phyloP scores from a whole-genome alignment of 164 flowering plant species.

The Taxillus chinensis region DNA sequence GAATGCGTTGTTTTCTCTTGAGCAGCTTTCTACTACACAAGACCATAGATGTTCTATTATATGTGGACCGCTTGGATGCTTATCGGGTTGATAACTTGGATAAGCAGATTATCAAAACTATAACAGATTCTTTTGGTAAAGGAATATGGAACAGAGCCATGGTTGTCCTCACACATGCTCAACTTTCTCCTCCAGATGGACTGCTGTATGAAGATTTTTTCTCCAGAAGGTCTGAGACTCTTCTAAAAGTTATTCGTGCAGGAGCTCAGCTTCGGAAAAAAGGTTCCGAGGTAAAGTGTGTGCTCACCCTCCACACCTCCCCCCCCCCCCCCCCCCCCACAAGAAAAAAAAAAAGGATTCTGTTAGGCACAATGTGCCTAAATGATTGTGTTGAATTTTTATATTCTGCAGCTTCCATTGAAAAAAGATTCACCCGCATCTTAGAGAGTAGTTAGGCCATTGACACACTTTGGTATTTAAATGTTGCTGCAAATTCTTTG shows the following conservation, averaged over 20 bases:
- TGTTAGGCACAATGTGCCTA: no score
- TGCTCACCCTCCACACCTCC: no score
- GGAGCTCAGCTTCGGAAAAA: conserved; percentile 56
- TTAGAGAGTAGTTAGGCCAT: no score
- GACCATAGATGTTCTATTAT: conserved; percentile 89
- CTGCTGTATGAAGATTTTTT: conserved; percentile 67
- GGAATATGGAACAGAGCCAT: conserved; percentile 72
- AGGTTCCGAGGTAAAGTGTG: conserved; percentile 27
- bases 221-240: conserved; percentile 69
- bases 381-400: no score
- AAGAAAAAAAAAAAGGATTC: no score
- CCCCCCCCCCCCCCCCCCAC: no score
- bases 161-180: conserved; percentile 92
- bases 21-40: conserved; percentile 86
- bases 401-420: no score
- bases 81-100: conserved; percentile 95
- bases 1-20: background rate
- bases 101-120: conserved; percentile 71
- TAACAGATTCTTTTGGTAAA: conserved; percentile 83
- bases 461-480: no score
- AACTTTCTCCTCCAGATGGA: conserved; percentile 90
- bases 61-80: conserved; percentile 89
- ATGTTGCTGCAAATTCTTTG: no score
- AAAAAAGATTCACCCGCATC: no score
- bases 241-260: conserved; percentile 51